Base-by-base conservation (phyloP, 495 filamentous ascomycete genomes). In the Penicillium parvum region DNA sequence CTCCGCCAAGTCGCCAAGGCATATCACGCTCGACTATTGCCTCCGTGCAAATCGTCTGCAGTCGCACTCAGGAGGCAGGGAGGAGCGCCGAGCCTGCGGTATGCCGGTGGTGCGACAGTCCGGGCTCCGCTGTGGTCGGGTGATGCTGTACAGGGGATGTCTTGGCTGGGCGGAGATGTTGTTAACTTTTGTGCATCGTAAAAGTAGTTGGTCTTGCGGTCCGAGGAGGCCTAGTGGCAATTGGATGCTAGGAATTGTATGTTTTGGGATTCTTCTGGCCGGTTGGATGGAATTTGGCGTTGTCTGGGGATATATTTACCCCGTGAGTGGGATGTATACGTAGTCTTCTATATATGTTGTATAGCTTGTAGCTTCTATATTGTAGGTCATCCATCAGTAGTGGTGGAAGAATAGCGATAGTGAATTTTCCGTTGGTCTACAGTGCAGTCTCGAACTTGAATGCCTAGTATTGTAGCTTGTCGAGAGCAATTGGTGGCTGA, bases 1-100 rank as follows among this genome's bases (percentile, higher is more conserved):
- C 12, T 11, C 47, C 37, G 55, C 55, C 55, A 53, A 58, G 55
- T 10, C 27, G 49, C 52, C 48, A 55, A 53, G 49, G 45, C 8
- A 23, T 27, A 43, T 51, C 47, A 48, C 49, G 37, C 26, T 33
- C 35, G 37, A 50, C 46, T 26, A 42, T 32, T 7, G 10, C 15
- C 6, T 17, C 22, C 38, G 15, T 15, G 20, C 18, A 27, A 47
- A 40, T 47, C 25, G 25, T 34, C 26, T 18, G 38, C 29, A 33
- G 40, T n/a, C n/a, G n/a, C n/a, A 32, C 20, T 29, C 19, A 8
- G 23, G 40, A 30, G 28, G 28, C 12, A 30, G 25, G 25, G n/a
- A n/a, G n/a, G 7, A 27, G 7, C 16, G 28, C 18, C 40, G 28
- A 42, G 12, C 19, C 18, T 14, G 29, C n/a, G n/a, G n/a, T n/a